These are phyloP conservation scores for Oryza meyeriana DNA, from an alignment of 176 grass and related monocot genomes.

Conservation along the genomic window DNA sequence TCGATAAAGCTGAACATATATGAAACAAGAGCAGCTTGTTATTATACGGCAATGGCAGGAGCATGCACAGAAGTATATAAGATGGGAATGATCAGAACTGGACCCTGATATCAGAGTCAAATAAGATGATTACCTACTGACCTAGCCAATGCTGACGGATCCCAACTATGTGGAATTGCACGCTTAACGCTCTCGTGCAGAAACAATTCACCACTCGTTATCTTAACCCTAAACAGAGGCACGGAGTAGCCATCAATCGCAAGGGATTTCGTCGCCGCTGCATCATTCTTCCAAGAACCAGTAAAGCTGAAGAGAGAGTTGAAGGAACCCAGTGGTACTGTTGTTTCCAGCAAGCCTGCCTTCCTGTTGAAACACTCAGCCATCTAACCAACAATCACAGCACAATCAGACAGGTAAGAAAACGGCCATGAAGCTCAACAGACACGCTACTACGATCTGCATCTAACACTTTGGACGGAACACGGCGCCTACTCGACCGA, in stretches of 20 bases:
- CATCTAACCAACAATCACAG: constrained; percentile 62
- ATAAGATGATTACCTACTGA: constrained; percentile 99
- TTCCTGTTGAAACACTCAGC: constrained; percentile 91
- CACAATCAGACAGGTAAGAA: constrained; percentile 16
- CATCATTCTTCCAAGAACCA: constrained; percentile 81
- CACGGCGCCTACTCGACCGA: constrained; percentile 13
- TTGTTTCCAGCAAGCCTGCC: constrained; percentile 55
- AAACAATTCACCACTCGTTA: constrained; percentile 47
- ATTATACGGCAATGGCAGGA: constrained; percentile 7
- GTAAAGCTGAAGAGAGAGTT: constrained; percentile 96
- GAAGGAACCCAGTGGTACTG: constrained; percentile 82
- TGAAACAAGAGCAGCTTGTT: constrained; percentile 22
- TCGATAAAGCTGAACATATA: constrained; percentile 83
- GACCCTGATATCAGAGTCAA: constrained; percentile 59
- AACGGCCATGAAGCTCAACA: background rate
- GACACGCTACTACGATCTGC: background rate
- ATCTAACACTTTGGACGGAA: constrained; percentile 5
- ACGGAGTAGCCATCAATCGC: constrained; percentile 73
- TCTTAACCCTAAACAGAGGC: constrained; percentile 57
- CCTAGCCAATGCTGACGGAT: constrained; percentile 95
- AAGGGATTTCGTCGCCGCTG: constrained; percentile 68
- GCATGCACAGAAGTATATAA: constrained; percentile 13
- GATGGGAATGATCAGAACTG: constrained; percentile 25
- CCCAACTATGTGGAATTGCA: constrained; percentile 78
- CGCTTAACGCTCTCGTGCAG: constrained; percentile 57